These are phyloP conservation scores for Chlorella variabilis DNA, from an alignment of 163 green algal species.

Conservation along the genomic window DNA sequence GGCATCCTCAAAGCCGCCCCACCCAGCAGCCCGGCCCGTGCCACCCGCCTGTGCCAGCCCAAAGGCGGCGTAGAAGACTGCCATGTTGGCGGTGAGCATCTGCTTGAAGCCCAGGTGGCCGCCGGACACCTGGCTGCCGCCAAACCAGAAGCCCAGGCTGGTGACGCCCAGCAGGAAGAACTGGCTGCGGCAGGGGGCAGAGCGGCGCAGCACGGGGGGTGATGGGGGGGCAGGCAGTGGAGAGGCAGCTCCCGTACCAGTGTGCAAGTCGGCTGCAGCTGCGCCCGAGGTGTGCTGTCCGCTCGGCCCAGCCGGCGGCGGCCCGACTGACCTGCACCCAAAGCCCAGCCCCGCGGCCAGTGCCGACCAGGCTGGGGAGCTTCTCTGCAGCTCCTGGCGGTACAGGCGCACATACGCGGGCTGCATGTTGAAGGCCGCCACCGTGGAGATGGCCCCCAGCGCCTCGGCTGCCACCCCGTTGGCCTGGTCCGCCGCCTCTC, in stretches of 20 bases:
- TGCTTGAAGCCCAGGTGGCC: conserved; percentile 57
- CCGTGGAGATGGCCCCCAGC: conserved; percentile 68
- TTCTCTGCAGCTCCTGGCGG: neutral
- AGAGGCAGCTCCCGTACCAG: too few relatives aligned
- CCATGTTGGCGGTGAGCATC: conserved; percentile 70
- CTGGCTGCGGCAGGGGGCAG: conserved; percentile 33
- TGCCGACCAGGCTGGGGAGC: neutral
- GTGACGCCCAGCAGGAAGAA: conserved; percentile 30
- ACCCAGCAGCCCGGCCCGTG: too few relatives aligned
- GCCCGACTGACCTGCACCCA: conserved; percentile 10
- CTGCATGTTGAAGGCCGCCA: conserved; percentile 63
- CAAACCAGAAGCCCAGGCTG: conserved; percentile 52
- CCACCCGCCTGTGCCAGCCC: conserved; percentile 55
- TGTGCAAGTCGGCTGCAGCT: too few relatives aligned
- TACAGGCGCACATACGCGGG: conserved; percentile 19
- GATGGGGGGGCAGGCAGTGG: neutral
- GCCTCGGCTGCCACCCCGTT: conserved; percentile 70
- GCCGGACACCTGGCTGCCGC: conserved; percentile 51
- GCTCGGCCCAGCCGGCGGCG: too few relatives aligned
- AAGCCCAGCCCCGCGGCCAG: conserved; percentile 1
- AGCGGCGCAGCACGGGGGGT: neutral
- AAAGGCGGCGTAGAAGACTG: conserved; percentile 72
- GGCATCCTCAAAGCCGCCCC: too few relatives aligned
- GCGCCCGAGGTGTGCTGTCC: too few relatives aligned
- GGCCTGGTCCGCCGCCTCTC: conserved; percentile 81